Conservation (phyloP, 164 flowering plant species). For the Dillenia turbinata region DNA sequence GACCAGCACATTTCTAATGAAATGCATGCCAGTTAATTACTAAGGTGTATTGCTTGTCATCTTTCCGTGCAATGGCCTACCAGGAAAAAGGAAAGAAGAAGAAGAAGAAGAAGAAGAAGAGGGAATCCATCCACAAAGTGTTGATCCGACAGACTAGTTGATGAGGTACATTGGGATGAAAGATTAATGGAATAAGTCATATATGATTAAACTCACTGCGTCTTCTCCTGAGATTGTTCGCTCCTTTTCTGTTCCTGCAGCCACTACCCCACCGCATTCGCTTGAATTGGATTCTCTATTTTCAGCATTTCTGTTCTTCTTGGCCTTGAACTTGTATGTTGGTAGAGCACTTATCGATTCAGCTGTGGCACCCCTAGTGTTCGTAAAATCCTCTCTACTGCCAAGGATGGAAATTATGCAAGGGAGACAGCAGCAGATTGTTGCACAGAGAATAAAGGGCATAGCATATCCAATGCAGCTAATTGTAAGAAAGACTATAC, state of each 20-base stretch:
- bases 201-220: conserved; percentile 55
- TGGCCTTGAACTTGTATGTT: conserved; percentile 67
- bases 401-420: conserved; percentile 85
- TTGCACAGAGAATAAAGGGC: conserved; percentile 91
- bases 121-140: no score
- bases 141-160: no score
- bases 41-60: no score
- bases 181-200: no score
- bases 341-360: conserved; percentile 81
- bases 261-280: conserved; percentile 68
- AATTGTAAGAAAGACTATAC: conserved; percentile 83
- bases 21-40: no score
- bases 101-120: no score
- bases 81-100: no score
- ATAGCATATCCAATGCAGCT: conserved; percentile 97
- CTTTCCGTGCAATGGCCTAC: no score
- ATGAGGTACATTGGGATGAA: no score
- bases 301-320: conserved; percentile 36
- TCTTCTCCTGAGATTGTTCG: conserved; percentile 83
- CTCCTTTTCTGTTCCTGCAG: conserved; percentile 87
- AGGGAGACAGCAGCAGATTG: conserved; percentile 95
- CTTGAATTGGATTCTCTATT: conserved; percentile 28
- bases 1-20: no score
- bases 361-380: conserved; percentile 72
- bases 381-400: conserved; percentile 65